Conservation (phyloP, 495 filamentous ascomycete species). For the Penicillium flavigenum region DNA sequence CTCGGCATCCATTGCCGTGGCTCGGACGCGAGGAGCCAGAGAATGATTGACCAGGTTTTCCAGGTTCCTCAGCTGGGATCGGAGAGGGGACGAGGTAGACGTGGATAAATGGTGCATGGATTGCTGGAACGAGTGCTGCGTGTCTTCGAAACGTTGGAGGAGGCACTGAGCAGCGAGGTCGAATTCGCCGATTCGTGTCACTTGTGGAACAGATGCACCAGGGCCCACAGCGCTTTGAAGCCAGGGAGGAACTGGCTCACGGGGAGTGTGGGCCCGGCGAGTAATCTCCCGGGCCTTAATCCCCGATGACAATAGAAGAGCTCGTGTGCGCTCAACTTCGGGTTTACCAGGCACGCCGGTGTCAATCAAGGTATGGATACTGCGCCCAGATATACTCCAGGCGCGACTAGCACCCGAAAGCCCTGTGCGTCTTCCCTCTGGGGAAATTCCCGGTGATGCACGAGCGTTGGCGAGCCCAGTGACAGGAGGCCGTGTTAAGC, state of each 20-base stretch:
- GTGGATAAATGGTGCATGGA: constrained; percentile 53
- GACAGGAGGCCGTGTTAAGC: constrained; percentile 41
- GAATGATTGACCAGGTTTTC: constrained; percentile 51
- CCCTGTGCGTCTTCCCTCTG: constrained; percentile 20
- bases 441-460: constrained; percentile 33
- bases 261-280: constrained; percentile 56
- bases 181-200: constrained; percentile 62
- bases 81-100: constrained; percentile 44
- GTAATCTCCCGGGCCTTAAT: constrained; percentile 81
- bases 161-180: constrained; percentile 67
- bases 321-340: constrained; percentile 71
- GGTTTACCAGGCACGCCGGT: constrained; percentile 46
- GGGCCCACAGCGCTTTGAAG: constrained; percentile 30
- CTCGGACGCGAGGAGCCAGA: constrained; percentile 63
- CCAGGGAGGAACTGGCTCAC: constrained; percentile 43
- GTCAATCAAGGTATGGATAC: constrained; percentile 37
- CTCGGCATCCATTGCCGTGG: constrained; percentile 73
- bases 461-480: constrained; percentile 49
- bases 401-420: constrained; percentile 33
- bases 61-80: constrained; percentile 47
- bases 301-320: constrained; percentile 76
- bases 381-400: constrained; percentile 71
- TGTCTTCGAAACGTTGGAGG: constrained; percentile 53
- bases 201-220: constrained; percentile 40
- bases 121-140: constrained; percentile 53